Base-by-base conservation (phyloP, 495 filamentous ascomycete genomes). In the Aspergillus saccharolyticus region DNA sequence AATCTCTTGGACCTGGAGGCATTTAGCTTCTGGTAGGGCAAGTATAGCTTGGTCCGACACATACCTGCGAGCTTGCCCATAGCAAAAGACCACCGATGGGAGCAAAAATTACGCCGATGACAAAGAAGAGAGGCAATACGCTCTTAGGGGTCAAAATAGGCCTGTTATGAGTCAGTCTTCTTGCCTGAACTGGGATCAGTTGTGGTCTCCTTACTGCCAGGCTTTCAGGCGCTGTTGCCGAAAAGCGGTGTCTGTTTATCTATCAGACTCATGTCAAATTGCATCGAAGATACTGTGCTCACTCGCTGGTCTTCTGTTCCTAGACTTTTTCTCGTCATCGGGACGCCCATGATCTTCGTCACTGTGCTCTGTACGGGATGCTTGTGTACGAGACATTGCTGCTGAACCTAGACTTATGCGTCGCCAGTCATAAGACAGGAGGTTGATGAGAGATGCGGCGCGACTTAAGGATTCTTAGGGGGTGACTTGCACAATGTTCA, bases 121-220 rank as follows among this genome's bases (percentile, higher is more conserved):
- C 80, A 69, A 96, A 93, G 74, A 96, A 95, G 53, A 96, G 80
- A 45, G 91, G 91, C 14, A 96, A 79, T 22, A 96, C 91, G 48
- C 89, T 96, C 70, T 92, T 95, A 0, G 91, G 91, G 4, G 91
- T 96, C 42, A 96, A 80, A 68, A 96, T 96, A 9, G 91, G 91
- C 75, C 88, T 91, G 61, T n/a, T 52, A 43, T 21, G 30, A 21
- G 49, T 46, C 25, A 53, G 55, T 44, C 56, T 56, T 22, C 19
- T 16, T 21, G 9, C 49, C 12, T n/a, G 33, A 24, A 18, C 15
- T 44, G 1, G 10, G 24, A 21, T 46, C 50, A 24, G 1, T 46
- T 1, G 19, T n/a, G 44, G 43, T 24, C 54, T 55, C 75, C 86
- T 76, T 75, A 91, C 86, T 96, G 91, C 91, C 91, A 96, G 71